A percentile compares a stretch with the other conserved stretches of the same genome.
These are phyloP conservation scores for Hura crepitans DNA, from an alignment of 441 rosid genomes.

Conservation along the genomic window DNA sequence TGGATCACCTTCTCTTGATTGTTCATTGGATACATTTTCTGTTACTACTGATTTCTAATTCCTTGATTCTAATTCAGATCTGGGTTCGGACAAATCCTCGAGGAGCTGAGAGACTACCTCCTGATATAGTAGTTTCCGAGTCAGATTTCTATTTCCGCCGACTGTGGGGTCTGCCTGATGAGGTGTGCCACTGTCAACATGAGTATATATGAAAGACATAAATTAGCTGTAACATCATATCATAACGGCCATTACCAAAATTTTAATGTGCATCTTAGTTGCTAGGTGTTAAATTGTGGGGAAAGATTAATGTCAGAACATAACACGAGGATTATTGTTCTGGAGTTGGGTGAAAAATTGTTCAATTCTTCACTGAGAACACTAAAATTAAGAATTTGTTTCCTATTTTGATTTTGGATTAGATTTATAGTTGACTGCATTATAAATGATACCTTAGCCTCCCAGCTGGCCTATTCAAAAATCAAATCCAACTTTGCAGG, in stretches of 20 bases:
- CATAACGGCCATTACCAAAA: neutral
- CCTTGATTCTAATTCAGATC: constrained; percentile 44
- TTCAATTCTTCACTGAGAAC: neutral
- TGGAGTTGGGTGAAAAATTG: neutral
- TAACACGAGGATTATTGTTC: neutral
- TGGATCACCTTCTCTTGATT: neutral
- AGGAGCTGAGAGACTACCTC: constrained; percentile 93
- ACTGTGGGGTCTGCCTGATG: constrained; percentile 82
- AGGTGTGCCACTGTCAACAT: constrained; percentile 42
- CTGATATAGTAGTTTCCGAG: constrained; percentile 66
- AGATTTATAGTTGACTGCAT: neutral
- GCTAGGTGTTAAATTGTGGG: neutral
- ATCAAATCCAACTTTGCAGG: neutral
- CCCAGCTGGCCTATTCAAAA: neutral
- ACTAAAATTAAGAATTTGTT: neutral
- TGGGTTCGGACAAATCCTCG: constrained; percentile 93
- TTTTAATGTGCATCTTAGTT: neutral
- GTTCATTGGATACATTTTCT: neutral
- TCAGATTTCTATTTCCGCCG: constrained; percentile 80
- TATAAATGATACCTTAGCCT: neutral
- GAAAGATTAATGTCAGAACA: neutral
- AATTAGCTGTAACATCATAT: neutral
- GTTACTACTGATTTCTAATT: constrained; percentile 20
- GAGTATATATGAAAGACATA: neutral
- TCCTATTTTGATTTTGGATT: neutral